phyloP scores from a whole-genome alignment of 768 basidiomycete genomes.

The Pilatotrama ljubarskyi region DNA sequence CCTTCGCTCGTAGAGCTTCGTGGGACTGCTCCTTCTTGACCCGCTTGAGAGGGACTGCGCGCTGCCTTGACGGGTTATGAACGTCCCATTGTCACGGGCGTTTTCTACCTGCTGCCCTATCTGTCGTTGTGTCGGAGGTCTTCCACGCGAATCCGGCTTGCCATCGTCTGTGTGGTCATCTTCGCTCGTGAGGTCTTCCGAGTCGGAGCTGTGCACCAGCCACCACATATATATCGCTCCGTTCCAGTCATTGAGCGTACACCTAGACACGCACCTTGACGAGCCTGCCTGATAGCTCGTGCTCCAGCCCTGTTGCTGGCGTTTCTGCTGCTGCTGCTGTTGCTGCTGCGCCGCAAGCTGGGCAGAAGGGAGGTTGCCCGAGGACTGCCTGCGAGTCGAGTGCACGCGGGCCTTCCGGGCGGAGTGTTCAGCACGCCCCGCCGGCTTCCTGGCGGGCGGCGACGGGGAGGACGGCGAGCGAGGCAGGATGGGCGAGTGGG shows the following conservation, averaged over 20 bases:
- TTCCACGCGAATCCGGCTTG: slow-evolving; percentile 21
- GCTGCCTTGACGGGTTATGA: slow-evolving; percentile 8
- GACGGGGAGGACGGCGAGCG: slow-evolving; percentile 80
- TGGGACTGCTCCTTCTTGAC: slow-evolving; percentile 41
- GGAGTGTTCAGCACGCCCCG: slow-evolving; percentile 50
- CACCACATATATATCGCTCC: background rate
- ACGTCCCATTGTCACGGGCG: slow-evolving; percentile 11
- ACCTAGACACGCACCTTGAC: slow-evolving; percentile 54
- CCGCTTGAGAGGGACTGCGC: slow-evolving; percentile 33
- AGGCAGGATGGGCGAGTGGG: slow-evolving; percentile 58
- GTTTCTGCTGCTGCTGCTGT: slow-evolving; percentile 27
- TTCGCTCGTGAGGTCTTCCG: slow-evolving; percentile 23
- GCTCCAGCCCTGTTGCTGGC: slow-evolving; percentile 60
- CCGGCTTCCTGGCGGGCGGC: slow-evolving; percentile 57
- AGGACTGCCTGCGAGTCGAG: slow-evolving; percentile 37
- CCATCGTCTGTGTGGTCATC: slow-evolving; percentile 28
- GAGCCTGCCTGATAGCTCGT: slow-evolving; percentile 88
- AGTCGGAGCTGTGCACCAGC: slow-evolving; percentile 22
- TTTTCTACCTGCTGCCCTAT: slow-evolving; percentile 9
- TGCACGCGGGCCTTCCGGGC: slow-evolving; percentile 39
- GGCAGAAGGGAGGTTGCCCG: slow-evolving; percentile 28
- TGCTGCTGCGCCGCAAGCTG: slow-evolving; percentile 32
- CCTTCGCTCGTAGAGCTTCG: slow-evolving; percentile 37
- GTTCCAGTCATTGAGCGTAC: background rate
- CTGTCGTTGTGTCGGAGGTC: slow-evolving; percentile 20